Base-by-base conservation (phyloP, 2,329 filamentous ascomycete genomes). In the Fusarium subglutinans region DNA sequence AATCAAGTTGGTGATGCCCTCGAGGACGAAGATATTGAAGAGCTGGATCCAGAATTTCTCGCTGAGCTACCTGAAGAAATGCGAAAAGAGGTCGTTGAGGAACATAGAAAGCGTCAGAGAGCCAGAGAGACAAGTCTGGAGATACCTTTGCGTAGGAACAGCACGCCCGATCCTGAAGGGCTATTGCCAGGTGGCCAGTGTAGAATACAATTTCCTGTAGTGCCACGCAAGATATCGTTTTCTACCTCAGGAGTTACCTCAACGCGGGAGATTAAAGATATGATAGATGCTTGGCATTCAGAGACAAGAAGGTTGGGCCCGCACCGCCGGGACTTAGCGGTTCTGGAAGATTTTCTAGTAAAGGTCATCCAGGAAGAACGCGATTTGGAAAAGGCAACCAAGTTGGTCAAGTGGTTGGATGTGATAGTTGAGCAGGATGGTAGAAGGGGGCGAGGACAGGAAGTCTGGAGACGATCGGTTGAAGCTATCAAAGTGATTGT, bases 31-130 rank as follows among this genome's bases (percentile, higher is more conserved):
- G 71, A 84, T 3, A 70, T 84, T 2, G 86, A 87, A 54, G 86
- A 89, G 47, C 82, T 94, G 7, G 92, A 94, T 66, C 85, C 89
- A 0, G 90, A 91, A 1, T 95, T 98, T 78, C 90, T 98, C 6
- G 90, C 92, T 2, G 94, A 95, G 22, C 86, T 98, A 2, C 96
- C 96, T 0, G 91, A 93, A 73, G 94, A 97, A 53, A 89, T 97
- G 53, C 90, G 93, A 18, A 86, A 84, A 22, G 95, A 98, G 82
- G 87, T 98, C 12, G 82, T 98, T 5, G 91, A 90, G 26, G 93
- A 97, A 77, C 91, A 95, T 78, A 78, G 78, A 28, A 81, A 81
- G 8, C 81, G 87, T 17, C 89, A 87, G n/a, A 84, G 92, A 26
- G 89, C 90, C 17, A 88, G 90, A 43, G 86, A 83, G 24, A 84